A percentile compares a stretch with the other conserved stretches of the same genome.
Conservation (phyloP, 2,329 filamentous ascomycete species). For the Ilyonectria destructans region DNA sequence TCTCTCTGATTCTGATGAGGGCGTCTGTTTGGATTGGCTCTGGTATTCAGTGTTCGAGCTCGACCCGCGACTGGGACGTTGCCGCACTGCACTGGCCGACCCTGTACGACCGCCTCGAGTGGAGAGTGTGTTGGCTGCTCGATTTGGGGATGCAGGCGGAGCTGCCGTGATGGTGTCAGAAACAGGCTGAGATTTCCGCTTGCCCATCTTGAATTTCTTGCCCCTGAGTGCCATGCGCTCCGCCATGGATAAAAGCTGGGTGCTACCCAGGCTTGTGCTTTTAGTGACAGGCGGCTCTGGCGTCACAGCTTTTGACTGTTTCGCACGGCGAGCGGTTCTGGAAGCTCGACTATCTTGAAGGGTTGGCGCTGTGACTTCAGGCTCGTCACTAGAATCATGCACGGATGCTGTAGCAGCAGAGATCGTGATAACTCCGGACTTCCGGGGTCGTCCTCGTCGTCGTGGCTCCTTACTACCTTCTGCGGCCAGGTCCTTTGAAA, state of each 20-base stretch:
- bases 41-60: slow-evolving; percentile 15
- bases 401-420: slow-evolving; percentile 33
- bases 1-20: slow-evolving; percentile 25
- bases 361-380: slow-evolving; percentile 12
- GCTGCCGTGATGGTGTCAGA: slow-evolving; percentile 24
- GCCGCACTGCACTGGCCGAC: background rate
- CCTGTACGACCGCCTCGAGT: slow-evolving; percentile 1
- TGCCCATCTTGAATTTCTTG: slow-evolving; percentile 68
- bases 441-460: slow-evolving; percentile 49
- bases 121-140: slow-evolving; percentile 1
- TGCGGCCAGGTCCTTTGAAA: slow-evolving; percentile 35
- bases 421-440: slow-evolving; percentile 48
- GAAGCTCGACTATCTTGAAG: slow-evolving; percentile 19
- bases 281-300: slow-evolving; percentile 18
- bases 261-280: slow-evolving; percentile 30
- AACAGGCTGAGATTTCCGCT: slow-evolving; percentile 48
- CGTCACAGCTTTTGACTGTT: slow-evolving; percentile 38
- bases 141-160: slow-evolving; percentile 21
- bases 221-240: slow-evolving; percentile 71
- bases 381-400: background rate
- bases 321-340: slow-evolving; percentile 46
- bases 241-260: slow-evolving; percentile 68
- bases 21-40: slow-evolving; percentile 1
- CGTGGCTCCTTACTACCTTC: slow-evolving; percentile 25
- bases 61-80: slow-evolving; percentile 5